Evolutionary conservation across 352 stramenopile species (phyloP).

Genomic region (Phytopythium montanum): DNA sequence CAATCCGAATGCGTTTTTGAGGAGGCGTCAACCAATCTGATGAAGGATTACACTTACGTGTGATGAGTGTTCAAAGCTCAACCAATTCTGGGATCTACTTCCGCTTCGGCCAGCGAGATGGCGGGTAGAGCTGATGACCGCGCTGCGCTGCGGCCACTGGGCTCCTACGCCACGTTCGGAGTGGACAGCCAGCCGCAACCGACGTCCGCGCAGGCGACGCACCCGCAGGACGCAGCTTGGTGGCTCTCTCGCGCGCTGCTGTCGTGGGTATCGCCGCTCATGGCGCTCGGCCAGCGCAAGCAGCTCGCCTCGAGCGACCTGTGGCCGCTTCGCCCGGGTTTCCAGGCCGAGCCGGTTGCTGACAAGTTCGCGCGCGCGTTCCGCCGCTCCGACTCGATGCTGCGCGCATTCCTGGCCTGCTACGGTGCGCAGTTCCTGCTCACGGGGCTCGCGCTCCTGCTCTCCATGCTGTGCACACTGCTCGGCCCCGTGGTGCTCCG

Average conservation of each 20-base stretch:
- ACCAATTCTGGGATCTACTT: not conserved
- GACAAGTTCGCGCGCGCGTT: constrained; percentile 10
- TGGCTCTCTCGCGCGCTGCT: constrained; percentile 33
- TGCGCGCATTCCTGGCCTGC: constrained; percentile 21
- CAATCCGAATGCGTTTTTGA: no score
- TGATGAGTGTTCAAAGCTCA: no score
- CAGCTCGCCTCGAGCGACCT: constrained; percentile 37
- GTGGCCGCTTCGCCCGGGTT: constrained; percentile 25
- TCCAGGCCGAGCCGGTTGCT: constrained; percentile 24
- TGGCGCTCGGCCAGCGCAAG: constrained; percentile 31
- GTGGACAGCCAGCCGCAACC: constrained; percentile 12
- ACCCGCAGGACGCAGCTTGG: constrained; percentile 19
- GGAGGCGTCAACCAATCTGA: no score
- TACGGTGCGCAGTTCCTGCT: constrained; percentile 33
- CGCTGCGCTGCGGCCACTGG: constrained; percentile 11
- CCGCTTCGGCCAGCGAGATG: not conserved
- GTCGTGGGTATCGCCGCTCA: constrained; percentile 39
- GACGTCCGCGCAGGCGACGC: constrained; percentile 1
- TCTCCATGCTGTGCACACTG: constrained; percentile 50
- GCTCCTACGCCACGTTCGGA: constrained; percentile 27
- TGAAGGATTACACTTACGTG: no score
- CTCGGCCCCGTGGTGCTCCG: constrained; percentile 41
- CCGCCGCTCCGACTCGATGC: no score
- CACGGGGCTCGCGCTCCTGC: constrained; percentile 37
- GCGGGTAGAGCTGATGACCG: not conserved